Percentiles rank a stretch among this genome's conserved stretches.
Conservation (phyloP, 768 basidiomycete genomes). For the Stropharia rugosoannulata region DNA sequence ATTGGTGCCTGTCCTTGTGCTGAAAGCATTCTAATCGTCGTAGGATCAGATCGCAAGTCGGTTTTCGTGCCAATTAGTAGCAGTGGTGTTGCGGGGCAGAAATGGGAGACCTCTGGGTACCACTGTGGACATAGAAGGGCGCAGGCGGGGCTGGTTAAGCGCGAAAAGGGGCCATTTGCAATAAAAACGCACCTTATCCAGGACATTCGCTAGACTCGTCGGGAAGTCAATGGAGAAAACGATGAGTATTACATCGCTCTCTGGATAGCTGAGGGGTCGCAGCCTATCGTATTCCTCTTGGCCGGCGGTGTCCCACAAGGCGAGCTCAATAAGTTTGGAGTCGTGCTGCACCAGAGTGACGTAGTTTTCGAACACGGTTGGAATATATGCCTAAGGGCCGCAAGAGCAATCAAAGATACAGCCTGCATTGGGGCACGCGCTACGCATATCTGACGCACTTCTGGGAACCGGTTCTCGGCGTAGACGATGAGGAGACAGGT, state of each 20-base stretch:
- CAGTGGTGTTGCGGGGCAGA: constrained; percentile 86
- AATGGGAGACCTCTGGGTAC: constrained; percentile 92
- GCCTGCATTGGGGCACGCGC: not conserved
- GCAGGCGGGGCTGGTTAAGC: constrained; percentile 7
- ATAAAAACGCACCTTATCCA: constrained; percentile 69
- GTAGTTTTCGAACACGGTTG: constrained; percentile 94
- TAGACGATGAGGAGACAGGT: constrained; percentile 96
- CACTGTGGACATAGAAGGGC: constrained; percentile 50
- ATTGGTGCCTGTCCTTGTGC: constrained; percentile 89
- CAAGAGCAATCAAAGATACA: constrained; percentile 8
- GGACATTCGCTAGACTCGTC: constrained; percentile 85
- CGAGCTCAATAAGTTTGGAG: constrained; percentile 87
- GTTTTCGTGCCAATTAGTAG: constrained; percentile 94
- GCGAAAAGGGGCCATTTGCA: not conserved
- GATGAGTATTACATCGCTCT: constrained; percentile 89
- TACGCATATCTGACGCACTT: constrained; percentile 49
- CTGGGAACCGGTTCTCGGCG: constrained; percentile 94
- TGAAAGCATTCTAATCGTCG: constrained; percentile 82
- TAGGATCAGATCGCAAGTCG: constrained; percentile 84
- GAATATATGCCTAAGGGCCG: constrained; percentile 75
- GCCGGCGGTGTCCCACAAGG: constrained; percentile 98
- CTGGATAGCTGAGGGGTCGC: constrained; percentile 83
- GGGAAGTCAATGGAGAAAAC: constrained; percentile 96
- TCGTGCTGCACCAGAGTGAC: constrained; percentile 86
- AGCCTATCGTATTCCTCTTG: constrained; percentile 96